Percentiles rank a stretch among this genome's conserved stretches.
Evolutionary conservation across 2,329 filamentous ascomycete species (phyloP).

Genomic region (Colletotrichum nymphaeae): DNA sequence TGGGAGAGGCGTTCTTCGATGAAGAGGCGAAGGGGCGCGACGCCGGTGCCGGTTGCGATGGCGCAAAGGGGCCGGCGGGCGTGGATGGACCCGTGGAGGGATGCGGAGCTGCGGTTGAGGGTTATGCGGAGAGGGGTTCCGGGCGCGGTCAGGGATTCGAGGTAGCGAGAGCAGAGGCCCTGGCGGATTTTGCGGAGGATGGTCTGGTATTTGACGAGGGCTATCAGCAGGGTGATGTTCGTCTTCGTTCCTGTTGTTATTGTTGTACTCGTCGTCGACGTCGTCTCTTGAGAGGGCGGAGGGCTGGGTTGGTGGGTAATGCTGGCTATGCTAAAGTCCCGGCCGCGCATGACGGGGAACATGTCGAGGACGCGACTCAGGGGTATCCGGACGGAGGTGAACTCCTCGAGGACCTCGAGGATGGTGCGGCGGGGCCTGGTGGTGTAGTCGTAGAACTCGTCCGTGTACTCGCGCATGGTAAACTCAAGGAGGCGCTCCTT

Average conservation of each 20-base stretch:
- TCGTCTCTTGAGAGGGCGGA: not conserved
- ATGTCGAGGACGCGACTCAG: slow-evolving; percentile 77
- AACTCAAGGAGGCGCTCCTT: slow-evolving; percentile 88
- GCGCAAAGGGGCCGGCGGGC: slow-evolving; percentile 73
- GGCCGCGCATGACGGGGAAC: slow-evolving; percentile 85
- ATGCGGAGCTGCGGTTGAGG: slow-evolving; percentile 60
- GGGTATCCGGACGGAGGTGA: slow-evolving; percentile 84
- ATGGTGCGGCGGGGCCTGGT: slow-evolving; percentile 91
- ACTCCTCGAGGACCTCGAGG: slow-evolving; percentile 91
- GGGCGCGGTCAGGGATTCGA: slow-evolving; percentile 69
- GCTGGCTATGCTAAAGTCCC: slow-evolving; percentile 93
- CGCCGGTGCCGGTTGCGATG: slow-evolving; percentile 86
- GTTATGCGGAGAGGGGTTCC: slow-evolving; percentile 71
- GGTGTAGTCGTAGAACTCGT: slow-evolving; percentile 97
- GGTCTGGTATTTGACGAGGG: slow-evolving; percentile 92
- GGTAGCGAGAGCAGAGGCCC: slow-evolving; percentile 91
- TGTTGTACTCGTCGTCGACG: slow-evolving; percentile 38
- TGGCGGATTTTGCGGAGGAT: slow-evolving; percentile 85
- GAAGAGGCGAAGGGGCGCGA: slow-evolving; percentile 86
- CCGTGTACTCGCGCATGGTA: slow-evolving; percentile 79
- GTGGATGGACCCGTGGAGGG: slow-evolving; percentile 52
- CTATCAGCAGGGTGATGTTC: slow-evolving; percentile 79
- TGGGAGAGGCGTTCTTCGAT: slow-evolving; percentile 75
- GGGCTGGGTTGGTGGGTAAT: slow-evolving; percentile 61
- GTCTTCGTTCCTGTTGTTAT: slow-evolving; percentile 37